A percentile compares a stretch with the other conserved stretches of the same genome.
Conservation (phyloP, 2,329 filamentous ascomycete species). For the Bipolaris bicolor region DNA sequence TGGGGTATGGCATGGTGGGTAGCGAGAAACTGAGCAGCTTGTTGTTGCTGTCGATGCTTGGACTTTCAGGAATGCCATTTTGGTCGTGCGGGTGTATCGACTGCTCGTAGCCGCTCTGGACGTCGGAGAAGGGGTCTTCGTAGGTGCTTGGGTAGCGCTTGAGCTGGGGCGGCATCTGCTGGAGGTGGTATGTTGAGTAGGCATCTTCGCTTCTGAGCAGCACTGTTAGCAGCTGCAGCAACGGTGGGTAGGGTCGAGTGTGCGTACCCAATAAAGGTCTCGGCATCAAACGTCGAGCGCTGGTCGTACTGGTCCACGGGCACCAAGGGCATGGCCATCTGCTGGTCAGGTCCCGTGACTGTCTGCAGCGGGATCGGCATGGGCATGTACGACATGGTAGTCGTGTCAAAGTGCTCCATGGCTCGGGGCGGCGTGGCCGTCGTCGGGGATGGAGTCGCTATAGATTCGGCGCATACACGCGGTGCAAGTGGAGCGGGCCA, state of each 20-base stretch:
- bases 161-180: constrained; percentile 48
- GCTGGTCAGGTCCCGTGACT: constrained; percentile 53
- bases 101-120: constrained; percentile 57
- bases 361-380: constrained; percentile 63
- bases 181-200: constrained; percentile 53
- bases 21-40: constrained; percentile 59
- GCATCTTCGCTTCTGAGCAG: constrained; percentile 58
- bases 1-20: constrained; percentile 60
- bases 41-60: constrained; percentile 68
- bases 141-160: constrained; percentile 59
- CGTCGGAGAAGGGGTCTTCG: constrained; percentile 60
- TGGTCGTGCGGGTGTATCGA: constrained; percentile 55
- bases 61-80: constrained; percentile 54
- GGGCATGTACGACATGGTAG: constrained; percentile 67
- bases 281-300: constrained; percentile 65
- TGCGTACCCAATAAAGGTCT: constrained; percentile 65
- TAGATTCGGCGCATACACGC: constrained; percentile 40
- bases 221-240: constrained; percentile 35
- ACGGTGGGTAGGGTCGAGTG: not conserved
- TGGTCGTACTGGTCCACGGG: constrained; percentile 64
- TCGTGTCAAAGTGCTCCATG: constrained; percentile 65
- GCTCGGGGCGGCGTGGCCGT: constrained; percentile 35
- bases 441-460: constrained; percentile 19
- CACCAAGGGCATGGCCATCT: constrained; percentile 51
- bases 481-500: constrained; percentile 14